Conservation (phyloP, 805 yeast genomes). For the Candida taoyuanica region DNA sequence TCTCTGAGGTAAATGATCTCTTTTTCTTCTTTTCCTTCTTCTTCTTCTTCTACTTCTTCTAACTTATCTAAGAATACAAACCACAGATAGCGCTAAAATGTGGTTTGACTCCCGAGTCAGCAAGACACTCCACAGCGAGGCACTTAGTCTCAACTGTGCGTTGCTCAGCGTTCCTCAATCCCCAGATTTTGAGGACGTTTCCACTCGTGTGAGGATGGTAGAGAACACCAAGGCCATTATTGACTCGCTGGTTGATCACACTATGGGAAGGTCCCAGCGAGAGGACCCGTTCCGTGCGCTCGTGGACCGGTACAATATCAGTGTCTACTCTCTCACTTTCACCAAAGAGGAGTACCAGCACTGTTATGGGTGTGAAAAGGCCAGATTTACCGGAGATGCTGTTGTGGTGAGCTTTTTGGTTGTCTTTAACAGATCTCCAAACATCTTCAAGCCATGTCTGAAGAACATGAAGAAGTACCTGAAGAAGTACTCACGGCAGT, state of each 20-base stretch:
- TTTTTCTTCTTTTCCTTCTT: too few relatives aligned
- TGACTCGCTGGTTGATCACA: not conserved
- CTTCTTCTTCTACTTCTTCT: too few relatives aligned
- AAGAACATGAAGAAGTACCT: not conserved
- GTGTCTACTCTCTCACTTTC: not conserved
- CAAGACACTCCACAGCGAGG: conserved; percentile 2
- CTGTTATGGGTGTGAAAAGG: not conserved
- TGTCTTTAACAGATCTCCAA: not conserved
- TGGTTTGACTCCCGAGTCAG: conserved; percentile 2
- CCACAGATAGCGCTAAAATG: too few relatives aligned
- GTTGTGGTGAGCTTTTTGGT: not conserved
- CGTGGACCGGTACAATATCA: not conserved
- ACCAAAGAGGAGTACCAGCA: not conserved
- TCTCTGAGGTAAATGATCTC: too few relatives aligned
- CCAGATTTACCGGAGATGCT: not conserved
- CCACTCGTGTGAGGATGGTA: not conserved
- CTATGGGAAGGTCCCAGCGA: not conserved
- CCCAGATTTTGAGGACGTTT: not conserved
- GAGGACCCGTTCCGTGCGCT: not conserved
- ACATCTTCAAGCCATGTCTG: not conserved
- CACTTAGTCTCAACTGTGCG: not conserved
- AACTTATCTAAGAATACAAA: too few relatives aligned
- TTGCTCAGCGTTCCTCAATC: not conserved
- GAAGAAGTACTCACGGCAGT: not conserved
- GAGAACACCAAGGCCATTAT: not conserved